Base-by-base conservation (phyloP, 2,329 filamentous ascomycete genomes). In the Xylariaceae sp. region DNA sequence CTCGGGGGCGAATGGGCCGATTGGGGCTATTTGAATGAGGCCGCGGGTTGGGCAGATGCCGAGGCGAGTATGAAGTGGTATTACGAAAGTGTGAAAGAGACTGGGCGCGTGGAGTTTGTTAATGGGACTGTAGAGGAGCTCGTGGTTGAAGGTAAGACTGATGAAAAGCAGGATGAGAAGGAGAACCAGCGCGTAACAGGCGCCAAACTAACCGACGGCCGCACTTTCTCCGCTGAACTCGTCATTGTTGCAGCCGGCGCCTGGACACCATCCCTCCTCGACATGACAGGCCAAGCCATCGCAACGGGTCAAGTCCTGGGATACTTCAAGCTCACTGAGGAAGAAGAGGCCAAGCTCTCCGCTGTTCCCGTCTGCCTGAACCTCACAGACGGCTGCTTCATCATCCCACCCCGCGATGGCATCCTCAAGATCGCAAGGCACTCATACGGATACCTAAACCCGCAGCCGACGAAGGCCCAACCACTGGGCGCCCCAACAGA, bases 231-330 rank as follows among this genome's bases (percentile, higher is more conserved):
- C 4, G 87, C 86, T 2, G 86, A 88, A 47, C 73, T 95, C 6
- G 83, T 87, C 25, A 73, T 96, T 44, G 75, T 95, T 2, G 90
- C 92, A 0, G 83, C 90, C 0, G 92, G 92, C 14, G 90, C 92
- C 4, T 97, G 92, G 91, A 88, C 87, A 2, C 79, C 83, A 2
- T 76, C 79, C 2, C 74, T 96, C 19, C 69, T 96, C 45, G 86
- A 95, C 64, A 72, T 96, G 1, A 74, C 83, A 37, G 88, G 88
- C 21, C 79, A 86, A 36, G 83, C 83, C 32, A 79, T 85, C 52
- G 86, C 91, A 2, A 95, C 89, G 0, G 92, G 88, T 12, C 92
- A 97, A 59, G 79, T 80, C 0, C 63, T 97, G 21, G 85, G 79
- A 11, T 96, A 94, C 68, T 71, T 95, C 54, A 74, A 81, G 52